A percentile compares a stretch with the other conserved stretches of the same genome.
Evolutionary conservation across 139 green algal species (phyloP).

Genomic region (Yamagishiella unicocca): DNA sequence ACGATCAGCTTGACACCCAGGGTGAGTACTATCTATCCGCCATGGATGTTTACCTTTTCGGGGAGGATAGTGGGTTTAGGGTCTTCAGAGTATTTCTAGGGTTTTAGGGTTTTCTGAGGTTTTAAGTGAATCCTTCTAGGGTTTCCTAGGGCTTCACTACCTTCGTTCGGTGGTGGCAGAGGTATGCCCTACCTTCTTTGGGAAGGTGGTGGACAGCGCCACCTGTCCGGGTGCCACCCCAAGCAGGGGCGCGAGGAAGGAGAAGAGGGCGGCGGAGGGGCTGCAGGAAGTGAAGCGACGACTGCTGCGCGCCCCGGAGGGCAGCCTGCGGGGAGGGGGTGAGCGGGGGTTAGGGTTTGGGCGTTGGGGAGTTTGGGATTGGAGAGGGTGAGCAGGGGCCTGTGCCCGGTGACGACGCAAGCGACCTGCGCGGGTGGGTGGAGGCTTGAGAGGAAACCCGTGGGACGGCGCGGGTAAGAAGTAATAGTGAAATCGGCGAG

Average conservation of each 20-base stretch:
- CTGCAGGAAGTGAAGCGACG: background rate
- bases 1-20: background rate
- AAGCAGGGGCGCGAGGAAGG: constrained; percentile 2
- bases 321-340: background rate
- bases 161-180: background rate
- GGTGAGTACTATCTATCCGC: background rate
- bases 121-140: background rate
- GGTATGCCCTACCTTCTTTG: constrained; percentile 23
- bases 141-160: background rate
- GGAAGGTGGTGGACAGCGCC: constrained; percentile 25
- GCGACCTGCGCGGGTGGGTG: background rate
- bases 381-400: background rate
- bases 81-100: background rate
- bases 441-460: background rate
- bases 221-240: background rate
- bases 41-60: background rate
- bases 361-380: background rate
- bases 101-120: background rate
- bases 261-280: background rate
- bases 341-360: background rate
- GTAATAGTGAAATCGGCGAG: background rate
- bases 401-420: background rate
- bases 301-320: background rate
- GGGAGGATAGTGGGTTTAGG: background rate
- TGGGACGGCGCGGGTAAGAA: background rate